Conservation (phyloP, 2,329 filamentous ascomycete genomes). For the Drechslerella coelobrocha region DNA sequence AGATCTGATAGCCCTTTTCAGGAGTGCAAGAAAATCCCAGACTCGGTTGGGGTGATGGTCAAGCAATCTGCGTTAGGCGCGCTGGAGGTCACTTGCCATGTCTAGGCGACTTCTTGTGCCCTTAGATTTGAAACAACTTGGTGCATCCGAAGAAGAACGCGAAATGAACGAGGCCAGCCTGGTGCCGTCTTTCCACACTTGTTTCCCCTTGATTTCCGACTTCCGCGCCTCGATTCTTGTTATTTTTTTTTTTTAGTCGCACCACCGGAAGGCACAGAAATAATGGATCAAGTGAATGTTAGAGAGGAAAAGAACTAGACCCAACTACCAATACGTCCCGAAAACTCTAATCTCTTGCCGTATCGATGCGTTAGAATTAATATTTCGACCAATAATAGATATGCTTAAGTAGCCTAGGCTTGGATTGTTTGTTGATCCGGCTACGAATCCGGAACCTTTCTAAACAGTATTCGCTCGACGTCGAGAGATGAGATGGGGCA, state of each 20-base stretch:
- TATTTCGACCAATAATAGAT: conserved; percentile 20
- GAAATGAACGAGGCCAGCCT: conserved; percentile 26
- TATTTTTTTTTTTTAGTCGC: conserved; percentile 12
- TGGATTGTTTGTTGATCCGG: conserved; percentile 32
- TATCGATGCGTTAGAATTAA: conserved; percentile 27
- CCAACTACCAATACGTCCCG: too few species aligned
- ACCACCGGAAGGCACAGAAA: background rate
- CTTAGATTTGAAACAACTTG: conserved; percentile 35
- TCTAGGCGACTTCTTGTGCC: conserved; percentile 39
- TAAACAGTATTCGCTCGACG: conserved; percentile 7
- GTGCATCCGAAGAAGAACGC: conserved; percentile 38
- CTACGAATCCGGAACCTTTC: conserved; percentile 30
- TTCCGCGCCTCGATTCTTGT: too few species aligned
- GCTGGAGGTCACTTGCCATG: conserved; percentile 45
- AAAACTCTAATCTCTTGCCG: conserved; percentile 20
- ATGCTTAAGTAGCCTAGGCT: background rate
- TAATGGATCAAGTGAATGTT: background rate
- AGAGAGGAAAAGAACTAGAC: conserved; percentile 11
- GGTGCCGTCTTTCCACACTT: conserved; percentile 13
- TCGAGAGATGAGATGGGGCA: conserved; percentile 5
- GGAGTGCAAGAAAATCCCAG: background rate
- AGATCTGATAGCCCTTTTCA: conserved; percentile 40
- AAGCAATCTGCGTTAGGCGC: conserved; percentile 46
- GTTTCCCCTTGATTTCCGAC: conserved; percentile 11
- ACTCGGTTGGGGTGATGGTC: background rate